Percentiles rank a stretch among this genome's conserved stretches.
Conservation (phyloP, 371 early-diverging fungal species). For the Smittium culicis region DNA sequence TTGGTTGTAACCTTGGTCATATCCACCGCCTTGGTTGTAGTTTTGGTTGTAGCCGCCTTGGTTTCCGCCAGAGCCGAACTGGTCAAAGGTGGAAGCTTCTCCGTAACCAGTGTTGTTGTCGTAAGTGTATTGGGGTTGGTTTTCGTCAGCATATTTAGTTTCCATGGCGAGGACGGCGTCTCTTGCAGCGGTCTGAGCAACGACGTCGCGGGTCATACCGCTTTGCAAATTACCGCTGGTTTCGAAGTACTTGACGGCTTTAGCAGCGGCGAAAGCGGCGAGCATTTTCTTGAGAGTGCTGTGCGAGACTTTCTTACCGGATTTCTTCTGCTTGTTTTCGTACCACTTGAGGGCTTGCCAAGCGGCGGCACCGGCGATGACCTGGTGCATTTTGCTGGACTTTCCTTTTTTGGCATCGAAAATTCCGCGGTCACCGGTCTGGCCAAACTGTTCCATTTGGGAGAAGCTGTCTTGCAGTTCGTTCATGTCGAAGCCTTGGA, state of each 20-base stretch:
- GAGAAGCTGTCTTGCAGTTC: background rate
- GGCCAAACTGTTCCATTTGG: background rate
- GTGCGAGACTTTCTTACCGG: slow-evolving; percentile 35
- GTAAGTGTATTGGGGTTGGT: slow-evolving; percentile 13
- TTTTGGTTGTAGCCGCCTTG: slow-evolving; percentile 16
- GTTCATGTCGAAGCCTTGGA: slow-evolving; percentile 4
- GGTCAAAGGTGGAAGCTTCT: slow-evolving; percentile 21
- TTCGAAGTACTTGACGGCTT: slow-evolving; percentile 37
- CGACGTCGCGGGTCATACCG: slow-evolving; percentile 29
- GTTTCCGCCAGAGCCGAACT: background rate
- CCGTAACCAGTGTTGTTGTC: slow-evolving; percentile 13
- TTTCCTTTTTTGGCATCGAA: background rate
- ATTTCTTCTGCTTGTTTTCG: slow-evolving; percentile 30
- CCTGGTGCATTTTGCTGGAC: background rate
- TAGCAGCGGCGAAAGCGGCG: slow-evolving; percentile 38
- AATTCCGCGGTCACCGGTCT: slow-evolving; percentile 1
- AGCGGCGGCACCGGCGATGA: slow-evolving; percentile 42
- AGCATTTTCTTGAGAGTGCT: slow-evolving; percentile 34
- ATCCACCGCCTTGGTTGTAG: slow-evolving; percentile 8
- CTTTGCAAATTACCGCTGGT: slow-evolving; percentile 28
- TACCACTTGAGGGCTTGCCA: slow-evolving; percentile 42
- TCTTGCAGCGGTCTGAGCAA: slow-evolving; percentile 23
- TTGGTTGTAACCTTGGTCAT: slow-evolving; percentile 13
- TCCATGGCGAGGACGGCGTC: slow-evolving; percentile 20
- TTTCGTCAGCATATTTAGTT: slow-evolving; percentile 13